A percentile compares a stretch with the other conserved stretches of the same genome.
Conservation (phyloP, 257 asterid species). For the Rauvolfia tetraphylla region DNA sequence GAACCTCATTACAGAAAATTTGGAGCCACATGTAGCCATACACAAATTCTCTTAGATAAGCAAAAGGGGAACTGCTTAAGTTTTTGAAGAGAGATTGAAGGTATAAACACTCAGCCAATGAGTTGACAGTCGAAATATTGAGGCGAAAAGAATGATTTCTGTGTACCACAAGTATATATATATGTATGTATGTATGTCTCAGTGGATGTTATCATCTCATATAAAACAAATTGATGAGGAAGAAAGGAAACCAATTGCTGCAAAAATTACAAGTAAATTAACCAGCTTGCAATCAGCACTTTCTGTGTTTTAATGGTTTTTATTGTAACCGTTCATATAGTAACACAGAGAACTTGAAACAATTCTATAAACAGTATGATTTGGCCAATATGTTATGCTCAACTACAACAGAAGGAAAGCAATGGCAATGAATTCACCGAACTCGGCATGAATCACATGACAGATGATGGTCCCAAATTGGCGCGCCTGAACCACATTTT, state of each 20-base stretch:
- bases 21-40: conserved; percentile 5
- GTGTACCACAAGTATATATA: neutral
- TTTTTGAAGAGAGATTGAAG: neutral
- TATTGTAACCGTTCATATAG: conserved; percentile 20
- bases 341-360: conserved; percentile 12
- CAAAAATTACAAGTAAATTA: conserved; percentile 6
- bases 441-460: neutral
- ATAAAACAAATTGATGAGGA: conserved; percentile 4
- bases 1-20: neutral
- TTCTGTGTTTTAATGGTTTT: conserved; percentile 14
- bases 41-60: neutral
- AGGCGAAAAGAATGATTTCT: neutral
- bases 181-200: too few species aligned
- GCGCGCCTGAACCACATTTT: neutral
- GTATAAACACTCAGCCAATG: neutral
- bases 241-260: conserved; percentile 6
- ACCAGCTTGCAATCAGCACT: conserved; percentile 3
- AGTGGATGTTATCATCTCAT: conserved; percentile 4
- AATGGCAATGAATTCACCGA: conserved; percentile 5
- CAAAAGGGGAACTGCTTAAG: neutral
- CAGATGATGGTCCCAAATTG: neutral
- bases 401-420: conserved; percentile 16
- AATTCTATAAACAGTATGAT: conserved; percentile 33
- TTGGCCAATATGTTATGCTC: conserved; percentile 11
- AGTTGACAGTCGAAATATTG: neutral